Evolutionary conservation across 441 rosid species (phyloP).

Genomic region (Gossypium laxum): DNA sequence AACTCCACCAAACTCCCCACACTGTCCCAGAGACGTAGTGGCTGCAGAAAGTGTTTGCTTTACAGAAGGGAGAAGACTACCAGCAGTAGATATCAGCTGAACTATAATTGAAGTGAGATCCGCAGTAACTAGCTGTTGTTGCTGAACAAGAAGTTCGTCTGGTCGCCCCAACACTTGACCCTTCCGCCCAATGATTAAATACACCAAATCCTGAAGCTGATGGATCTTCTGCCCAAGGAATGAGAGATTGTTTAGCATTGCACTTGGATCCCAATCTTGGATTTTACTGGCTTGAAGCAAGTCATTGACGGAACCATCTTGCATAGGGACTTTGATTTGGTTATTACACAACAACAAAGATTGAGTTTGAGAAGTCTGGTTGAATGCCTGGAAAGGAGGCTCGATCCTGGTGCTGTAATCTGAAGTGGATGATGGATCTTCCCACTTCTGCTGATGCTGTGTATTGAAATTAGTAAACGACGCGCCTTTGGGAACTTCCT

Average conservation of each 20-base stretch:
- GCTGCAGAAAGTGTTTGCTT: slow-evolving; percentile 45
- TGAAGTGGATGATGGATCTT: slow-evolving; percentile 42
- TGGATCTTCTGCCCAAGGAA: slow-evolving; percentile 80
- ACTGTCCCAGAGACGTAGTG: slow-evolving; percentile 38
- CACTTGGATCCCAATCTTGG: slow-evolving; percentile 75
- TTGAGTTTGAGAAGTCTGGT: slow-evolving; percentile 26
- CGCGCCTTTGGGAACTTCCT: slow-evolving; percentile 23
- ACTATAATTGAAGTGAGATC: slow-evolving; percentile 84
- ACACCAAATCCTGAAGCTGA: slow-evolving; percentile 73
- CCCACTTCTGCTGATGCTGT: slow-evolving; percentile 51
- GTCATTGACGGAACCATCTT: slow-evolving; percentile 23
- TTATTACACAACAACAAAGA: slow-evolving; percentile 21
- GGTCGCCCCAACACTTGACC: slow-evolving; percentile 40
- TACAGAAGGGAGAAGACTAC: slow-evolving; percentile 81
- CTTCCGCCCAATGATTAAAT: slow-evolving; percentile 43
- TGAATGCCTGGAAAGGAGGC: slow-evolving; percentile 31
- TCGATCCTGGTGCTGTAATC: slow-evolving; percentile 36
- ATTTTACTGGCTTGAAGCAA: slow-evolving; percentile 28
- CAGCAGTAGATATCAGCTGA: slow-evolving; percentile 85
- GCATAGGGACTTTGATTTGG: slow-evolving; percentile 22
- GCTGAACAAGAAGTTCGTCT: slow-evolving; percentile 52
- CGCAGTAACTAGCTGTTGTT: slow-evolving; percentile 68
- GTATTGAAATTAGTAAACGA: slow-evolving; percentile 28
- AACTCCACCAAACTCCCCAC: slow-evolving; percentile 38
- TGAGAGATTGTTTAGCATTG: slow-evolving; percentile 60